Base-by-base conservation (phyloP, 495 filamentous ascomycete genomes). In the Aspergillus nidulans region DNA sequence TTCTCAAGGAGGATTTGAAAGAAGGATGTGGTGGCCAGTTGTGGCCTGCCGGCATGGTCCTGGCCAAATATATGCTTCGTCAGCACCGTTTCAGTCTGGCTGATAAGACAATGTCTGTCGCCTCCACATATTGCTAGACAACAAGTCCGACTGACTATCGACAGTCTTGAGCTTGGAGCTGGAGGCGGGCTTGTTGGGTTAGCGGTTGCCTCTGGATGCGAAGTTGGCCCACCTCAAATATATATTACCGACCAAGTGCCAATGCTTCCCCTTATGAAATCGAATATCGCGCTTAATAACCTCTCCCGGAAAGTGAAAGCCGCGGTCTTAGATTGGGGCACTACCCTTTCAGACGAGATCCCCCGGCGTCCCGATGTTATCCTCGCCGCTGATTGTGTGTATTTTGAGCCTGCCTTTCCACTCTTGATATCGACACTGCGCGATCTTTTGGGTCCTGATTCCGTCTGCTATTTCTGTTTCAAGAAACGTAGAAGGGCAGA, bases 351-450 rank as follows among this genome's bases (percentile, higher is more conserved):
- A 15, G 51, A 57, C 42, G 49, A 53, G 30, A 69, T 77, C 12
- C 75, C 75, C 12, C 34, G 55, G 24, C 62, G 66, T 66, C 87
- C 91, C 12, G 85, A 94, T 57, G 75, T 92, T 39, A 83, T 98
- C 52, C 81, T 98, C 10, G 94, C 94, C 10, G 94, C 92, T 6
- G 94, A 98, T 68, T 97, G 94, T 74, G 91, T 95, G 46, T 98
- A 97, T 77, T 95, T 95, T 62, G 92, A 98, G 68, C 90, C 92
- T 3, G 88, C 92, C 3, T 97, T 97, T 66, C 91, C 91, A 40
- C 77, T 95, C 25, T 77, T 98, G 28, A 77, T 91, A 60, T 70
- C 83, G 56, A 97, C 94, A n/a, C 67, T 98, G 58, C 69, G 79
- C 52, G 78, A 82, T 41, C 71, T 89, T 52, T 61, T 88, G 36